phyloP scores from a whole-genome alignment of 352 stramenopile species.

The Phytophthora megakarya region DNA sequence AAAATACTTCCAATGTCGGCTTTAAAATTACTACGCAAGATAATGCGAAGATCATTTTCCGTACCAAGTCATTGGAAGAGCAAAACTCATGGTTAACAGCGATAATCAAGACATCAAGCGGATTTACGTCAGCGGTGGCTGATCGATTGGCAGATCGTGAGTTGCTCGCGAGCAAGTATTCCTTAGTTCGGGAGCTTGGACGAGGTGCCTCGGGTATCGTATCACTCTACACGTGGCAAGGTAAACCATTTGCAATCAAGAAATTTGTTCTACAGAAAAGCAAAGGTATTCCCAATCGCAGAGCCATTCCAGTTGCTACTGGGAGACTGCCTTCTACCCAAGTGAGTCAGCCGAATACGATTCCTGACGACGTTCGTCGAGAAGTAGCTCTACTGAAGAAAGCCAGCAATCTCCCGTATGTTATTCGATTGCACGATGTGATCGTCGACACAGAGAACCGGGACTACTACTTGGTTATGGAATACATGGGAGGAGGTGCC shows the following conservation, averaged over 20 bases:
- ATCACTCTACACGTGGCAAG: constrained; percentile 75
- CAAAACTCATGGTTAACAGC: constrained; percentile 51
- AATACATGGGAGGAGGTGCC: constrained; percentile 83
- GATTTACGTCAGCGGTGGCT: constrained; percentile 52
- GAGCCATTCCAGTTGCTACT: constrained; percentile 33
- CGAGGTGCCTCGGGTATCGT: constrained; percentile 71
- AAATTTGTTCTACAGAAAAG: constrained; percentile 69
- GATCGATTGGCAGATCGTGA: constrained; percentile 60
- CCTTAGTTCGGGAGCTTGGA: constrained; percentile 73
- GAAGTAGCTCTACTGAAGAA: constrained; percentile 85
- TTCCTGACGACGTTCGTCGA: constrained; percentile 66
- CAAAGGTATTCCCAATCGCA: constrained; percentile 55
- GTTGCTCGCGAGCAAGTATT: constrained; percentile 67
- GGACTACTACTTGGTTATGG: constrained; percentile 82
- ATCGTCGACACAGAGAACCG: constrained; percentile 65
- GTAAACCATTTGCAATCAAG: constrained; percentile 69
- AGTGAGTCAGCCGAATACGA: constrained; percentile 14
- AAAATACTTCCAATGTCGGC: constrained; percentile 1
- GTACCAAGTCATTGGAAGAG: constrained; percentile 47
- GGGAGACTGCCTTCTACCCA: constrained; percentile 20
- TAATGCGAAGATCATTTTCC: constrained; percentile 44
- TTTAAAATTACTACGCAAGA: constrained; percentile 43
- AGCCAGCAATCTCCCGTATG: constrained; percentile 62
- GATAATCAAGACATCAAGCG: constrained; percentile 46
- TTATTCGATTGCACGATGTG: constrained; percentile 75